These are phyloP conservation scores for Lithospermum erythrorhizon DNA, from an alignment of 257 asterid species.

Conservation along the genomic window DNA sequence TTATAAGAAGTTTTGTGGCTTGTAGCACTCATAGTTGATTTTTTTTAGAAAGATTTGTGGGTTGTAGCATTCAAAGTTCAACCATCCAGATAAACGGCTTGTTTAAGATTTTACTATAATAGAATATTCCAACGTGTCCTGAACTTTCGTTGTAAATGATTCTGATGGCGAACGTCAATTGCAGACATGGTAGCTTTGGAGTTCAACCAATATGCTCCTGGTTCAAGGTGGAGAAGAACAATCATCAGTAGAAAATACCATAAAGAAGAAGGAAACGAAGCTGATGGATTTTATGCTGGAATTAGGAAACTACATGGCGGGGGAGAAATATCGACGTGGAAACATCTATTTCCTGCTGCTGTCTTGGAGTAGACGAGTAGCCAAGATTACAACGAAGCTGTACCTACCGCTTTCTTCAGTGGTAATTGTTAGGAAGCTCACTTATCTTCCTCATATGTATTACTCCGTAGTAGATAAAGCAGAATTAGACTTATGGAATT, in stretches of 20 bases:
- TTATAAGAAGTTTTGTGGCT: not conserved
- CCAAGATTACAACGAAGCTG: too few species aligned
- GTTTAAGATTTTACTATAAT: not conserved
- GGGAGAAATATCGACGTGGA: slow-evolving; percentile 61
- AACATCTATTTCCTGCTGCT: slow-evolving; percentile 56
- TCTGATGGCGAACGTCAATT: not conserved
- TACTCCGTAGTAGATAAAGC: too few species aligned
- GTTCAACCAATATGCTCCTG: slow-evolving; percentile 72
- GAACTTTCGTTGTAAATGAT: not conserved
- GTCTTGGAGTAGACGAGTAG: slow-evolving; percentile 39
- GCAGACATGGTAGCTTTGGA: slow-evolving; percentile 62
- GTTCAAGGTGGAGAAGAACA: slow-evolving; percentile 76
- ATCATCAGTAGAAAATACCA: slow-evolving; percentile 51
- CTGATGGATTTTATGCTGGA: slow-evolving; percentile 75
- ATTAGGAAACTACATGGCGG: slow-evolving; percentile 34
- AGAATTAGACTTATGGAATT: too few species aligned
- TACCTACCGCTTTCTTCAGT: too few species aligned
- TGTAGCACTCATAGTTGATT: too few species aligned
- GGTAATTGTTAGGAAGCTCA: too few species aligned
- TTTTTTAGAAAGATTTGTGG: too few species aligned
- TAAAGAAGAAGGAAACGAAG: slow-evolving; percentile 67
- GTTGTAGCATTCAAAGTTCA: too few species aligned
- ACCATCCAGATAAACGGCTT: not conserved
- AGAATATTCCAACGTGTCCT: not conserved
- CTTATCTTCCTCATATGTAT: too few species aligned